phyloP scores from a whole-genome alignment of 2,329 filamentous ascomycete genomes.

The Fusarium sp. region DNA sequence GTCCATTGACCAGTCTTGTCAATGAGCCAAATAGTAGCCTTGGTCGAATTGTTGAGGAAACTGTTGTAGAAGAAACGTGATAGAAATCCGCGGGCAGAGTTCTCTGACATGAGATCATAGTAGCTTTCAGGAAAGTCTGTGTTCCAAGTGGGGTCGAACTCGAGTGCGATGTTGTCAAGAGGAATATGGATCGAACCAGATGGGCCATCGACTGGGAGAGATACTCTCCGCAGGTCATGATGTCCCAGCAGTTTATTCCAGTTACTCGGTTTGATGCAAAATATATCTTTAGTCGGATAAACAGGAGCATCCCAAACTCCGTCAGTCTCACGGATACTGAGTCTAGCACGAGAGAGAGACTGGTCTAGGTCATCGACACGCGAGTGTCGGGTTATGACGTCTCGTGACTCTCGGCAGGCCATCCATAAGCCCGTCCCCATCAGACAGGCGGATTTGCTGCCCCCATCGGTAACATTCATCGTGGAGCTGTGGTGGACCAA shows the following conservation, averaged over 20 bases:
- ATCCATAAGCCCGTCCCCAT: slow-evolving; percentile 7
- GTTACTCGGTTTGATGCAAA: background rate
- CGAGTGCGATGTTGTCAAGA: background rate
- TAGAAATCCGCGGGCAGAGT: background rate
- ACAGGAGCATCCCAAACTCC: background rate
- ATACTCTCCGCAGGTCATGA: background rate
- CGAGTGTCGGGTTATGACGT: background rate
- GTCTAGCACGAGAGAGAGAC: background rate
- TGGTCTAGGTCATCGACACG: no score
- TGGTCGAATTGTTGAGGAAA: accelerated
- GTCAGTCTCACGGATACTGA: background rate
- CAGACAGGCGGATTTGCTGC: background rate
- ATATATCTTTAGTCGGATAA: background rate
- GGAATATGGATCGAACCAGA: background rate
- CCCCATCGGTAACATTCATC: no score
- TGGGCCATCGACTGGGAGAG: background rate
- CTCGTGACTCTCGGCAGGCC: slow-evolving; percentile 8
- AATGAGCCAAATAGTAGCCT: background rate
- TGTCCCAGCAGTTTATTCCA: background rate
- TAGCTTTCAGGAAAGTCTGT: background rate
- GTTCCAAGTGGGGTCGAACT: background rate
- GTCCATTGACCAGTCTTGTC: background rate
- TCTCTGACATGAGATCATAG: background rate
- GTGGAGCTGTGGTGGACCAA: background rate
- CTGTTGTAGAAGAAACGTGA: background rate